A percentile compares a stretch with the other conserved stretches of the same genome.
These are phyloP conservation scores for Zoysia matrella DNA, from an alignment of 202 grass and related monocot genomes.

Conservation along the genomic window DNA sequence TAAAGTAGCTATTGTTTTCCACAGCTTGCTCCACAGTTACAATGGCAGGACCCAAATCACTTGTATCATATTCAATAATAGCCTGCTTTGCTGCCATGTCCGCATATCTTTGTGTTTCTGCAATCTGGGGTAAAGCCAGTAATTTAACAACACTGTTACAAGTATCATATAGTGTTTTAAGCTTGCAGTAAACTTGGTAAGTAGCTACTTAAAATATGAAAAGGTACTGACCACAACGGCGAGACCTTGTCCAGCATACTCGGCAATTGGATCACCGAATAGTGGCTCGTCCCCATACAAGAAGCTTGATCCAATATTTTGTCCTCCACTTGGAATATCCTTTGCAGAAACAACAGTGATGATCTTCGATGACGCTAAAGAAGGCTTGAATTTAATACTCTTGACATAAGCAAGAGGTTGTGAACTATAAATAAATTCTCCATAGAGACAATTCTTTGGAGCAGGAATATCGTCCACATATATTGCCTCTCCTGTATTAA, in stretches of 20 bases:
- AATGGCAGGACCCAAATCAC: conserved; percentile 59
- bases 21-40: conserved; percentile 82
- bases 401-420: conserved; percentile 65
- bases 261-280: conserved; percentile 61
- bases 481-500: conserved; percentile 67
- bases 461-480: conserved; percentile 91
- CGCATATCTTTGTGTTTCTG: conserved; percentile 74
- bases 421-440: conserved; percentile 85
- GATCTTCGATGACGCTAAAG: conserved; percentile 66
- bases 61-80: conserved; percentile 59
- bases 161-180: background rate
- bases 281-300: conserved; percentile 51
- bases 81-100: conserved; percentile 83
- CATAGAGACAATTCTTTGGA: conserved; percentile 78
- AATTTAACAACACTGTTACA: background rate
- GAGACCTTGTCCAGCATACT: conserved; percentile 76
- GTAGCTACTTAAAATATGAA: background rate
- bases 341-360: conserved; percentile 57
- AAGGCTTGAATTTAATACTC: conserved; percentile 65
- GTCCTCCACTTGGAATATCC: conserved; percentile 78
- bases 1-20: conserved; percentile 62
- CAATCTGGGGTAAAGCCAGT: conserved; percentile 53
- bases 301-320: conserved; percentile 65
- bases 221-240: conserved; percentile 65
- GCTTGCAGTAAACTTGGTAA: background rate